Conservation (phyloP, 768 basidiomycete species). For the Pulveroboletus frians region DNA sequence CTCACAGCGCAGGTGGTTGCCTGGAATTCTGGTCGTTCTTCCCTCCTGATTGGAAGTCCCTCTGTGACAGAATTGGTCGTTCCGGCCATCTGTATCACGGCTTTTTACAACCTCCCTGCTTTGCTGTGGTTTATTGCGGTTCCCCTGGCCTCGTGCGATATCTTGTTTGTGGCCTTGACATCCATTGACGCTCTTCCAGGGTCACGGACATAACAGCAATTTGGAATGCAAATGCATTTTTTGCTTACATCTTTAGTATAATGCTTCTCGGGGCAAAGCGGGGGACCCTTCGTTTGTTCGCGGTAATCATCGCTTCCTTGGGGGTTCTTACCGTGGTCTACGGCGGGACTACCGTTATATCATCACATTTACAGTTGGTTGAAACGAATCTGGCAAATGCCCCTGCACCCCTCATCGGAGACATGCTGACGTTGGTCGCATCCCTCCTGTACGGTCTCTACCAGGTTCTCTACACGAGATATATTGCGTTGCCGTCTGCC, state of each 20-base stretch:
- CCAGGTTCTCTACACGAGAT: constrained; percentile 81
- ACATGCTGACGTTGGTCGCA: constrained; percentile 65
- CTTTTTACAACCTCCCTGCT: constrained; percentile 56
- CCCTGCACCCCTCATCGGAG: constrained; percentile 62
- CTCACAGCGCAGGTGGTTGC: constrained; percentile 32
- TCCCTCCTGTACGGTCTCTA: constrained; percentile 72
- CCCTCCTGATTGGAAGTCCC: constrained; percentile 12
- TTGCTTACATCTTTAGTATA: constrained; percentile 84
- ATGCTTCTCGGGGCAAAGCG: constrained; percentile 58
- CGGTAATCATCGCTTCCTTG: constrained; percentile 74
- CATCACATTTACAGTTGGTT: constrained; percentile 15
- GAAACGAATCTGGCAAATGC: constrained; percentile 10
- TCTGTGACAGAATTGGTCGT: constrained; percentile 34
- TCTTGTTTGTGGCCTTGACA: not conserved
- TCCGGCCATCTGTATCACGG: constrained; percentile 20
- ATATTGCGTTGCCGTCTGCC: constrained; percentile 65
- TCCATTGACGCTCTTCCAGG: constrained; percentile 34
- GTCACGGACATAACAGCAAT: constrained; percentile 82
- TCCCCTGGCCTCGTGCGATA: constrained; percentile 61
- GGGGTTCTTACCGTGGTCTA: constrained; percentile 83
- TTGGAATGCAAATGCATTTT: constrained; percentile 89
- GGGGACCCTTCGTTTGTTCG: constrained; percentile 58
- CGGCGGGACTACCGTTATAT: constrained; percentile 47
- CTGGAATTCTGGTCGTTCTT: constrained; percentile 3
- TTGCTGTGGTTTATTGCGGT: constrained; percentile 76